Evolutionary conservation across 139 green algal genomes (phyloP).

Genomic region (Auxenochlorella protothecoides): DNA sequence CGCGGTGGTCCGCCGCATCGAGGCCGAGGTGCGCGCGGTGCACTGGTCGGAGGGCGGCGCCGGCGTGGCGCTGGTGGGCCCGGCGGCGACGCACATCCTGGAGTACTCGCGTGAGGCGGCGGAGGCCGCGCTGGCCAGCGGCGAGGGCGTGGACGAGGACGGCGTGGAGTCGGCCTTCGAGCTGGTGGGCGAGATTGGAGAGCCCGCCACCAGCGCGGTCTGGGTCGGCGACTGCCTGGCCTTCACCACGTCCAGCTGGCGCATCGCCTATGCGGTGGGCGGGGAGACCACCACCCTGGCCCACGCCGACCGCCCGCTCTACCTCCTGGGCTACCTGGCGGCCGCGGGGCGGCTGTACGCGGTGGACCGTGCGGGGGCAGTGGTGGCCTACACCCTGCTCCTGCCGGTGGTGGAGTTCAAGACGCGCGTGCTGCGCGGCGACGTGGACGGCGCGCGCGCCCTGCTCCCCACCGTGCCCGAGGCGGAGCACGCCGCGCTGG

Average conservation of each 20-base stretch:
- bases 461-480: constrained; percentile 45
- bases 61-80: constrained; percentile 69
- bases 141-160: constrained; percentile 67
- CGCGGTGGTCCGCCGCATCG: constrained; percentile 77
- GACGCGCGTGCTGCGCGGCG: constrained; percentile 68
- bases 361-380: constrained; percentile 79
- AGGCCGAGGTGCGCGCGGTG: constrained; percentile 68
- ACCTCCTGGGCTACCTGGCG: constrained; percentile 94
- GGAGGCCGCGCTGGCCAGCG: constrained; percentile 40
- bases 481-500: constrained; percentile 68
- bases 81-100: constrained; percentile 82
- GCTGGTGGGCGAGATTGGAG: constrained; percentile 73
- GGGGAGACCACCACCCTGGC: constrained; percentile 94
- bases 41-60: constrained; percentile 84
- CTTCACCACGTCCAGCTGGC: constrained; percentile 92
- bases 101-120: constrained; percentile 57
- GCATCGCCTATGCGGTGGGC: constrained; percentile 96
- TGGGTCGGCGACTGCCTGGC: constrained; percentile 95
- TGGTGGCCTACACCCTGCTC: constrained; percentile 85
- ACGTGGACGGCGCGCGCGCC: constrained; percentile 55
- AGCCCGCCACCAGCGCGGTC: no score
- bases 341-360: constrained; percentile 82
- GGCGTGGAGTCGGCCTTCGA: constrained; percentile 96
- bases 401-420: constrained; percentile 96
- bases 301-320: constrained; percentile 94